phyloP scores from a whole-genome alignment of 2,329 filamentous ascomycete species.

The Coleophoma cylindrospora region DNA sequence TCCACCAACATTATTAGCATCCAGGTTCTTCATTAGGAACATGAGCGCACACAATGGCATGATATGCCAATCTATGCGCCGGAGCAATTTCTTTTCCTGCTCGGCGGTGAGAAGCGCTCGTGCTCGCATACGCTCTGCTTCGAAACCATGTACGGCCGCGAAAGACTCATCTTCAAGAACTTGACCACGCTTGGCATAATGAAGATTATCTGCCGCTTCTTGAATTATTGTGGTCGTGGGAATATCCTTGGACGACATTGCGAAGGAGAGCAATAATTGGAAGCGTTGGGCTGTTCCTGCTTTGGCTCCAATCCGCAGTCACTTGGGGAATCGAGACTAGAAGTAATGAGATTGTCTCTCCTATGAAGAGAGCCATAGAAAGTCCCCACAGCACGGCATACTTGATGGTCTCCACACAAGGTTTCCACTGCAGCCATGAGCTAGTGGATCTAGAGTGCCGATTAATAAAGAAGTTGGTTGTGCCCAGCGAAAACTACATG shows the following conservation, averaged over 20 bases:
- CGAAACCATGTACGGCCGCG: slow-evolving; percentile 18
- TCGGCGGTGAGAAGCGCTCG: slow-evolving; percentile 29
- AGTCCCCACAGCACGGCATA: background rate
- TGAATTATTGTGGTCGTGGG: background rate
- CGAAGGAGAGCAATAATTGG: background rate
- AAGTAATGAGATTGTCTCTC: background rate
- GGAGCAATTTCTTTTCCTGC: slow-evolving; percentile 39
- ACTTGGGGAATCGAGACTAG: background rate
- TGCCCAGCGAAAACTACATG: background rate
- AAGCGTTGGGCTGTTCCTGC: background rate
- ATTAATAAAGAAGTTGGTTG: background rate
- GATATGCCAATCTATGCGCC: slow-evolving; percentile 36
- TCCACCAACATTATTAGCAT: slow-evolving; percentile 13
- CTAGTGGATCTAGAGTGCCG: too few relatives aligned
- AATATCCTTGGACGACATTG: background rate
- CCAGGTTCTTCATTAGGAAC: slow-evolving; percentile 26
- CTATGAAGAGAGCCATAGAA: background rate
- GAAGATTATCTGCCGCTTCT: background rate
- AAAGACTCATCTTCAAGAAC: slow-evolving; percentile 4
- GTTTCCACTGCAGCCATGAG: background rate
- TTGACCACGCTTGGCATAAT: slow-evolving; percentile 4
- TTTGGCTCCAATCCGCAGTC: background rate
- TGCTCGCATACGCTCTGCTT: slow-evolving; percentile 26
- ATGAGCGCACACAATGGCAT: slow-evolving; percentile 33
- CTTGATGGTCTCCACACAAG: background rate